A percentile compares a stretch with the other conserved stretches of the same genome.
Evolutionary conservation across 257 asterid genomes (phyloP).

Genomic region (Fraxinus anomala): DNA sequence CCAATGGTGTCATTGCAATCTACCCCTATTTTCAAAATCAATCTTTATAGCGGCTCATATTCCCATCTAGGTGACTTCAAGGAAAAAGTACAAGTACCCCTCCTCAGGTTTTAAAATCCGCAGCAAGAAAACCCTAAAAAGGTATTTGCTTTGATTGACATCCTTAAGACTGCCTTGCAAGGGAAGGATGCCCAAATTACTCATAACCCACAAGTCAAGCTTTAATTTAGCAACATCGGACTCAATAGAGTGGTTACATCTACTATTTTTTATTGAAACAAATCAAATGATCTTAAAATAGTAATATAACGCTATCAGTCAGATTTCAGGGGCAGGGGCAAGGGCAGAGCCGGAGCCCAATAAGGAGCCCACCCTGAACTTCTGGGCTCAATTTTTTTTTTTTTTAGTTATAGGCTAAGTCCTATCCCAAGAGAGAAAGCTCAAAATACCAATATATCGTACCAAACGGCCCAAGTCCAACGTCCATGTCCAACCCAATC

Average conservation of each 20-base stretch:
- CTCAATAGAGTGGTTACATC: background rate
- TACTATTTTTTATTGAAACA: background rate
- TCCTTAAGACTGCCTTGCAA: background rate
- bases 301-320: background rate
- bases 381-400: no score
- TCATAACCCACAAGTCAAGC: background rate
- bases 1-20: background rate
- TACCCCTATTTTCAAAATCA: background rate
- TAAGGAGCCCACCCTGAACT: no score
- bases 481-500: no score
- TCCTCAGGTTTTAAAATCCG: background rate
- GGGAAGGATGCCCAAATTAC: background rate
- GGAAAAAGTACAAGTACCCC: background rate
- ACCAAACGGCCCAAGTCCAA: no score
- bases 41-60: background rate
- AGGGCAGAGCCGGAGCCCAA: no score
- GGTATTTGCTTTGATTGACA: background rate
- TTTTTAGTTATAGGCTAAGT: no score
- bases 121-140: background rate
- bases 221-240: background rate
- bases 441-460: no score
- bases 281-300: background rate
- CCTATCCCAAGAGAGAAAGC: no score
- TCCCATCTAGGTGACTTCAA: background rate
- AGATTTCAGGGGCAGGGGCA: background rate